These are phyloP conservation scores for Hypoxylon sp. DNA, from an alignment of 2,329 filamentous ascomycete genomes.

Conservation along the genomic window DNA sequence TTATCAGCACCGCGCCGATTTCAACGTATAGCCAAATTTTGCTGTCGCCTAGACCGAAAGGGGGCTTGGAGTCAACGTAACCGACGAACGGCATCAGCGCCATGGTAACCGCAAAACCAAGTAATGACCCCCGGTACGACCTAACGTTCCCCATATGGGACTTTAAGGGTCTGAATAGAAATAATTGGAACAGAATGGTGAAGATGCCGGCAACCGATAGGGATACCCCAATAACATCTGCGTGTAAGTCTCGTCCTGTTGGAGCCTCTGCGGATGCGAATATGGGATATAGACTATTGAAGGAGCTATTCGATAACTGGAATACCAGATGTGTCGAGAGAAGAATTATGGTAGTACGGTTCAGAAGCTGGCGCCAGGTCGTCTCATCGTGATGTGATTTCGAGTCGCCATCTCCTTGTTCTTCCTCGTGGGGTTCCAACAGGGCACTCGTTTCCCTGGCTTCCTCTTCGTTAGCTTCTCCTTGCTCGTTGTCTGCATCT, in stretches of 20 bases:
- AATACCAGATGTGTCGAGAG: slow-evolving; percentile 91
- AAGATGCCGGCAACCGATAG: slow-evolving; percentile 84
- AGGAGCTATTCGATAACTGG: slow-evolving; percentile 91
- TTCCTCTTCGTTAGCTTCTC: slow-evolving; percentile 40
- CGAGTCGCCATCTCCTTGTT: slow-evolving; percentile 54
- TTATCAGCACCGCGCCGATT: slow-evolving; percentile 78
- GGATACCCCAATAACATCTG: slow-evolving; percentile 83
- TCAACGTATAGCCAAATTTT: slow-evolving; percentile 80
- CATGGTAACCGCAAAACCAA: slow-evolving; percentile 84
- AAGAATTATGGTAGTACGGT: slow-evolving; percentile 81
- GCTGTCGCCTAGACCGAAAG: slow-evolving; percentile 67
- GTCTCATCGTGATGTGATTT: slow-evolving; percentile 56
- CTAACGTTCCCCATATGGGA: slow-evolving; percentile 83
- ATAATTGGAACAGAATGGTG: slow-evolving; percentile 90
- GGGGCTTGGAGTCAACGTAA: slow-evolving; percentile 69
- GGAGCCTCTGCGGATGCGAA: slow-evolving; percentile 82
- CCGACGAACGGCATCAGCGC: slow-evolving; percentile 89
- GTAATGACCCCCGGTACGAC: slow-evolving; percentile 80
- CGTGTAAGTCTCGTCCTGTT: slow-evolving; percentile 77
- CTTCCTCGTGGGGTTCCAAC: slow-evolving; percentile 47
- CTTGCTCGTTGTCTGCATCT: slow-evolving; percentile 33
- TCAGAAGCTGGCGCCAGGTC: slow-evolving; percentile 69
- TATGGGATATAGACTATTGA: slow-evolving; percentile 94
- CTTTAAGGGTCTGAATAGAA: slow-evolving; percentile 81
- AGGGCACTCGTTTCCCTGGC: slow-evolving; percentile 39